Conservation (phyloP, 2,329 filamentous ascomycete species). For the Botryosphaeria dothidea region DNA sequence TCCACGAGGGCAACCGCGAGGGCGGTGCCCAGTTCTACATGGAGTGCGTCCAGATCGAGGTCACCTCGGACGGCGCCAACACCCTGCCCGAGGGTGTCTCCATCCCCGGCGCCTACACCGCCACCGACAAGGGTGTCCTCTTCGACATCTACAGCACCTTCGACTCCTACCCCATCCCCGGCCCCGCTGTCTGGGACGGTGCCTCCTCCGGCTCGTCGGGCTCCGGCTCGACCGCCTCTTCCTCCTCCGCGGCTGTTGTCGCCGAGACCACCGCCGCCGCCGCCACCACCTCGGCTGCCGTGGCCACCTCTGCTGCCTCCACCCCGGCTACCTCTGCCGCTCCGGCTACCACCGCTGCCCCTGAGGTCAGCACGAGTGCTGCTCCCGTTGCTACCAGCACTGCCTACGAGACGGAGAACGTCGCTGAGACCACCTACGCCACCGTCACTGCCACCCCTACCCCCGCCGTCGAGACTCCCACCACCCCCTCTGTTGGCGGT, state of each 20-base stretch:
- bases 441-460: conserved; percentile 19
- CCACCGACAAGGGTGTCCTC: conserved; percentile 41
- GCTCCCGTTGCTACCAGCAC: conserved; percentile 17
- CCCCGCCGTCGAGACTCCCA: background rate
- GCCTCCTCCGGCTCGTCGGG: conserved; percentile 22
- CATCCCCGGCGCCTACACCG: conserved; percentile 46
- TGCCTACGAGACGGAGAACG: conserved; percentile 23
- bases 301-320: conserved; percentile 20
- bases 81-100: conserved; percentile 44
- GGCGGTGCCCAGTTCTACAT: conserved; percentile 48
- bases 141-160: conserved; percentile 44
- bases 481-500: conserved; percentile 22
- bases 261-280: conserved; percentile 21
- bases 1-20: conserved; percentile 40
- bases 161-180: conserved; percentile 44
- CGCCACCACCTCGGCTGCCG: conserved; percentile 18
- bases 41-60: conserved; percentile 37
- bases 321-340: background rate
- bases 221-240: conserved; percentile 23
- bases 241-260: conserved; percentile 22
- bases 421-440: conserved; percentile 19
- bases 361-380: conserved; percentile 21
- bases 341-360: background rate
- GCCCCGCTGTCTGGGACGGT: conserved; percentile 42
- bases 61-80: conserved; percentile 5